Evolutionary conservation across 2,329 filamentous ascomycete genomes (phyloP).

Genomic region (Penicillium sp.): DNA sequence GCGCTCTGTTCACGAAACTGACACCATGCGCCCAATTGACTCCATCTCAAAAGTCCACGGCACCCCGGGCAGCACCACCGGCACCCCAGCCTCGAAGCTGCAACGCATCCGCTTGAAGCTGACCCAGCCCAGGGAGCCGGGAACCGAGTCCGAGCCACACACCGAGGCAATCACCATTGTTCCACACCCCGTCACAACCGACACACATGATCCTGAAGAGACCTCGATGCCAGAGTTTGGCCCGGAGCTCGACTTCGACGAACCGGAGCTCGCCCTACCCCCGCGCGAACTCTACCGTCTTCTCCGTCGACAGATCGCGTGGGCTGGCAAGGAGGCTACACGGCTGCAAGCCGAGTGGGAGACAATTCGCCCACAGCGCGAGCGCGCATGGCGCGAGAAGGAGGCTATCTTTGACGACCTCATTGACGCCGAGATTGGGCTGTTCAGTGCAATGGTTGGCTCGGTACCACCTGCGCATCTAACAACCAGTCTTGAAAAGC

Average conservation of each 20-base stretch:
- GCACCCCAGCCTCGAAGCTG: constrained; percentile 35
- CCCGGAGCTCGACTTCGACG: constrained; percentile 45
- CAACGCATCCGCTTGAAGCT: constrained; percentile 47
- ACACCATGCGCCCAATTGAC: constrained; percentile 73
- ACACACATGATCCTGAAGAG: constrained; percentile 35
- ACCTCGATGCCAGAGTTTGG: constrained; percentile 40
- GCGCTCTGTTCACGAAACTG: constrained; percentile 97
- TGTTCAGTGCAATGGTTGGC: constrained; percentile 34
- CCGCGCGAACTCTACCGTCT: constrained; percentile 47
- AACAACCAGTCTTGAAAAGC: constrained; percentile 24
- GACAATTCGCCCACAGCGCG: constrained; percentile 37
- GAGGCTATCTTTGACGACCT: constrained; percentile 46
- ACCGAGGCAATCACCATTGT: constrained; percentile 17
- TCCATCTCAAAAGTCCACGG: constrained; percentile 41
- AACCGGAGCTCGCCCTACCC: constrained; percentile 44
- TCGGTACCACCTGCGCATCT: constrained; percentile 8
- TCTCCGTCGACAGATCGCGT: constrained; percentile 49
- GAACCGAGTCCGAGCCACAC: constrained; percentile 23
- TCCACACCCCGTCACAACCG: constrained; percentile 29
- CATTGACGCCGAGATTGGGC: constrained; percentile 42
- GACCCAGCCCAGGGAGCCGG: constrained; percentile 35
- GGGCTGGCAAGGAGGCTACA: constrained; percentile 47
- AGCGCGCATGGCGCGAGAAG: constrained; percentile 44
- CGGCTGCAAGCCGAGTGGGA: constrained; percentile 44
- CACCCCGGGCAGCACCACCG: constrained; percentile 23